These are phyloP conservation scores for Phalaenopsis aphrodite DNA, from an alignment of 106 monocot species.

Conservation along the genomic window DNA sequence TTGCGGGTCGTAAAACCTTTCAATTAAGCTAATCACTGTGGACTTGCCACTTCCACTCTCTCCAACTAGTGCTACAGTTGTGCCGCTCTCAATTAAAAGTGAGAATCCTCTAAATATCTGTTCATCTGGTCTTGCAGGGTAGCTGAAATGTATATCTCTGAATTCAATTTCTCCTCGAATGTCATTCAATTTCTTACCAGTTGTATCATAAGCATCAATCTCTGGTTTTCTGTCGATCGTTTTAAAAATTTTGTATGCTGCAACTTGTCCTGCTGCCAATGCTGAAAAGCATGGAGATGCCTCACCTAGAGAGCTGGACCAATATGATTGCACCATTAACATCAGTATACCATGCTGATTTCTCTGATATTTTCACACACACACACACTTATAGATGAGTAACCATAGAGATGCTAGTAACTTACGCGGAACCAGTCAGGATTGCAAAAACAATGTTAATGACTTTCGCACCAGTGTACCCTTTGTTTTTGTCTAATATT, in stretches of 20 bases:
- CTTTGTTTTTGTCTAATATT: constrained; percentile 31
- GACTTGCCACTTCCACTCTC: constrained; percentile 23
- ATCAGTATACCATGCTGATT: not conserved
- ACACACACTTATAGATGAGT: not conserved
- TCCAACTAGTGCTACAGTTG: constrained; percentile 20
- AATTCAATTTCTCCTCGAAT: constrained; percentile 16
- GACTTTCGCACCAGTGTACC: constrained; percentile 58
- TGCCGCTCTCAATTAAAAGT: constrained; percentile 11
- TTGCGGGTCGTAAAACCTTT: constrained; percentile 25
- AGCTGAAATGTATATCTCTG: constrained; percentile 15
- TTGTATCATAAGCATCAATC: constrained; percentile 19
- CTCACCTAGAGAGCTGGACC: constrained; percentile 14
- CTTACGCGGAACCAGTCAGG: constrained; percentile 64
- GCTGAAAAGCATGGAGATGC: constrained; percentile 17
- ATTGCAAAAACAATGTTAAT: constrained; percentile 61
- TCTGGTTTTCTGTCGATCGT: constrained; percentile 16
- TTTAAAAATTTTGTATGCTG: constrained; percentile 21
- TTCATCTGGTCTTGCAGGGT: constrained; percentile 15
- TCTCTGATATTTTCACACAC: no score
- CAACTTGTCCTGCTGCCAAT: constrained; percentile 14
- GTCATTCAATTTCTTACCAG: constrained; percentile 7
- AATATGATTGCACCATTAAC: not conserved
- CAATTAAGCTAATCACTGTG: constrained; percentile 11
- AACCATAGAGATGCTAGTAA: not conserved
- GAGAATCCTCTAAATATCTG: constrained; percentile 17